A percentile compares a stretch with the other conserved stretches of the same genome.
phyloP scores from a whole-genome alignment of 192 early-diverging fungal species.

The Coemansia sp. region DNA sequence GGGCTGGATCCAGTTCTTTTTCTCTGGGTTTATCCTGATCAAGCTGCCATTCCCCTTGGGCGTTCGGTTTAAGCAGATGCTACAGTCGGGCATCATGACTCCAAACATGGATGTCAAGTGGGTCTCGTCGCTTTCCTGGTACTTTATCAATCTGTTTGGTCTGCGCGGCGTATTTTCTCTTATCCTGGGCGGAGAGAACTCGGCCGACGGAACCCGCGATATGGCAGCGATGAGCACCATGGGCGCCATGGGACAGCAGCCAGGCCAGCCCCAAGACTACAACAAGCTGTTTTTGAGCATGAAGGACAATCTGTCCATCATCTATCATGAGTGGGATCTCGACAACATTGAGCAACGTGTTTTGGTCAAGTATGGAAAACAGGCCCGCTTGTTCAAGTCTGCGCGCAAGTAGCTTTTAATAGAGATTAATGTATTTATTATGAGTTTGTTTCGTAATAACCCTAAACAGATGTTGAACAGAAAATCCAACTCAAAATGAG shows the following conservation, averaged over 20 bases:
- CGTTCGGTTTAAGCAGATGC: constrained; percentile 95
- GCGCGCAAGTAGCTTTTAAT: constrained; percentile 33
- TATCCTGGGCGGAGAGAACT: constrained; percentile 87
- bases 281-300: constrained; percentile 85
- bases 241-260: constrained; percentile 69
- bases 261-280: constrained; percentile 81
- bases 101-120: constrained; percentile 96
- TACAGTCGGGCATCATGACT: constrained; percentile 94
- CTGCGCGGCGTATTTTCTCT: constrained; percentile 88
- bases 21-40: constrained; percentile 94
- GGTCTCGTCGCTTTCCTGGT: constrained; percentile 98
- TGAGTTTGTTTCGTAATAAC: too few species aligned
- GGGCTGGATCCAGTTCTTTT: constrained; percentile 99
- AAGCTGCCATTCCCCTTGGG: constrained; percentile 96
- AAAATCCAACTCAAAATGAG: too few species aligned
- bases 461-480: too few species aligned
- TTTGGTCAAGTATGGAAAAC: constrained; percentile 72
- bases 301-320: constrained; percentile 82
- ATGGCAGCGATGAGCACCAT: constrained; percentile 92
- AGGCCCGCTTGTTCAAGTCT: constrained; percentile 43
- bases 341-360: constrained; percentile 78
- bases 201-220: constrained; percentile 81
- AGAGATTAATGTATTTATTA: not conserved
- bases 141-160: constrained; percentile 97
- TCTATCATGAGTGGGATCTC: constrained; percentile 78